phyloP scores from a whole-genome alignment of 208 protist species.

The Acanthamoeba castellanii region DNA sequence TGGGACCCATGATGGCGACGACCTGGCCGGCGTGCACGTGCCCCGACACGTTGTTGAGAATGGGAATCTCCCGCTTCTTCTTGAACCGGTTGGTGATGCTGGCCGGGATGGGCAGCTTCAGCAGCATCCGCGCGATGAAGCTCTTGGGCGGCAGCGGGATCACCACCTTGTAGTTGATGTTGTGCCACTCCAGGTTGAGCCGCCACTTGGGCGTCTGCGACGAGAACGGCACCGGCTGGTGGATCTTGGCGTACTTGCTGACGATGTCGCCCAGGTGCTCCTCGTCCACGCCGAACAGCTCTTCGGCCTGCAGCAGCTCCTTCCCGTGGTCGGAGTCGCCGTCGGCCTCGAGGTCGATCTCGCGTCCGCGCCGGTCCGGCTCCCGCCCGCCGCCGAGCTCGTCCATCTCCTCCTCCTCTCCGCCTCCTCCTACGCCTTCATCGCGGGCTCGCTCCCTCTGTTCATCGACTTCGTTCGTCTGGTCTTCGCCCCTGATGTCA shows the following conservation, averaged over 20 bases:
- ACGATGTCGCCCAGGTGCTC: not conserved
- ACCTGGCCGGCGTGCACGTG: conserved; percentile 40
- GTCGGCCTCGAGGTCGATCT: not conserved
- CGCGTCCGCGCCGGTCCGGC: not conserved
- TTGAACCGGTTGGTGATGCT: not conserved
- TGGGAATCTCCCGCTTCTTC: conserved; percentile 46
- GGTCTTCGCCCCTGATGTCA: not conserved
- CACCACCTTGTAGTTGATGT: conserved; percentile 50
- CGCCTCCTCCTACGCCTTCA: not conserved
- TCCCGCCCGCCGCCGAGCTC: not conserved
- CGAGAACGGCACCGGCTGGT: conserved; percentile 17
- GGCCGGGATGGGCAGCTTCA: conserved; percentile 62
- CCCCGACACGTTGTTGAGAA: conserved; percentile 70
- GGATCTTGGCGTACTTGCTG: conserved; percentile 17
- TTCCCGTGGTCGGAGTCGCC: not conserved
- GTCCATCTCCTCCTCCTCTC: not conserved
- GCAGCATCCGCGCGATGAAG: not conserved
- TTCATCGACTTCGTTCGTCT: not conserved
- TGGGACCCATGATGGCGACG: conserved; percentile 81
- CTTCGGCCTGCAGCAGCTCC: not conserved
- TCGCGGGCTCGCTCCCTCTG: not conserved
- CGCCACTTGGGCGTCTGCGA: conserved; percentile 3
- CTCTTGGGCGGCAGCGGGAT: conserved; percentile 29
- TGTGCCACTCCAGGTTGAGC: conserved; percentile 48
- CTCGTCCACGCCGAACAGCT: not conserved